Conservation (phyloP, 192 early-diverging fungal genomes). For the Entrophospora sp. region DNA sequence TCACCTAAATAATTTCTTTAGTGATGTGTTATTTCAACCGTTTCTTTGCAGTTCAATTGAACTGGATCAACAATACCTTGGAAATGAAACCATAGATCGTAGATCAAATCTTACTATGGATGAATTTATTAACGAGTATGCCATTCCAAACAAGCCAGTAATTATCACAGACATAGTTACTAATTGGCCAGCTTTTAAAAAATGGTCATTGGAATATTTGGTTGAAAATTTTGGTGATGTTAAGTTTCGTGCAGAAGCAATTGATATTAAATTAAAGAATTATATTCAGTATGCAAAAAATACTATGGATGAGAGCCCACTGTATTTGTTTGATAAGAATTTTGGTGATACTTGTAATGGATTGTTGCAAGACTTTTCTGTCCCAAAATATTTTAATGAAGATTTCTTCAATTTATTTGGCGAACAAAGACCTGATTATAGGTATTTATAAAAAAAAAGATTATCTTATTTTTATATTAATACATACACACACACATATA, state of each 20-base stretch:
- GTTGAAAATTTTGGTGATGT: conserved; percentile 32
- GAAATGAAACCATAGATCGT: conserved; percentile 39
- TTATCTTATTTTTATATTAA: background rate
- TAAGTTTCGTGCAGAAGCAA: conserved; percentile 51
- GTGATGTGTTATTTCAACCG: conserved; percentile 53
- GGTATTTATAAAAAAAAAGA: background rate
- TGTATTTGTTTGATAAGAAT: conserved; percentile 64
- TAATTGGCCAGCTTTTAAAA: conserved; percentile 47
- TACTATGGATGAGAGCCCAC: conserved; percentile 48
- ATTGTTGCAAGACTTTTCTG: conserved; percentile 43
- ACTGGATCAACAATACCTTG: conserved; percentile 33
- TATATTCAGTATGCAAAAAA: conserved; percentile 44
- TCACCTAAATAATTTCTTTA: conserved; percentile 40
- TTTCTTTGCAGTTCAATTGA: conserved; percentile 42
- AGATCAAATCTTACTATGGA: conserved; percentile 34
- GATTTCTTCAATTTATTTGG: conserved; percentile 56
- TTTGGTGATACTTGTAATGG: conserved; percentile 38
- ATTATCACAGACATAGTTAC: conserved; percentile 56
- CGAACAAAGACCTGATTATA: conserved; percentile 51
- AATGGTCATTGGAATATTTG: conserved; percentile 51
- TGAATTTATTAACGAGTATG: conserved; percentile 42
- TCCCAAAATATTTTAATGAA: conserved; percentile 53
- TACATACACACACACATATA: no score
- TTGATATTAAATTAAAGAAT: conserved; percentile 45
- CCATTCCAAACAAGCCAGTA: conserved; percentile 45